Base-by-base conservation (phyloP, 2,329 filamentous ascomycete genomes). In the Bipolaris cookei region DNA sequence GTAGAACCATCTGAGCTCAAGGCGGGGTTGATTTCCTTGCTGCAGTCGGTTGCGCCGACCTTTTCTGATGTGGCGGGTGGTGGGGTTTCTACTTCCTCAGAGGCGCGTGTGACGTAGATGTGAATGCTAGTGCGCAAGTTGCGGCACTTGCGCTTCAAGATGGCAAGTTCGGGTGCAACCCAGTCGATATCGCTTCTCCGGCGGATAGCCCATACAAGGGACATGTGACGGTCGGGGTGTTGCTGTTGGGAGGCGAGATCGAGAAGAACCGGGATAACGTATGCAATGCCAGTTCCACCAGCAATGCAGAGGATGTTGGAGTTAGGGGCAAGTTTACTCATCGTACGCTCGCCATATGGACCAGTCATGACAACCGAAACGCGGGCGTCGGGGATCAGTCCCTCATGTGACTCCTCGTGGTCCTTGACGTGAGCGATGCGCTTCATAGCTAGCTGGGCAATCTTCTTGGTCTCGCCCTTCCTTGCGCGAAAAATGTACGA, bases 261-360 rank as follows among this genome's bases (percentile, higher is more conserved):
- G 1, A 73, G 66, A 6, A 76, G 65, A 8, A 76, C 66, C 11
- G 75, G 75, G 10, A 77, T 68, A n/a, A 72, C 68, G 59, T 75
- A 77, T 2, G 74, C 69, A 47, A 77, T 75, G 34, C 74, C 75
- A 2, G 75, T 76, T 8, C 75, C 75, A 21, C 75, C 75, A 11
- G 75, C 73, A 11, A 77, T 70, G 52, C 69, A 72, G 25, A 77
- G 65, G 45, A 76, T 51, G 52, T 77, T 77, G 3, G 68, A 63
- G 25, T 64, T 63, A 4, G 56, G 32, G 10, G 62, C 32, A 8
- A 73, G 63, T 13, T 65, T 59, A 38, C 57, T 61, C 35, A 70
- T 67, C 7, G 68, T 71, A 14, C 62, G 55, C 20, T 71, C 69
- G 41, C 75, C 75, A 45, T 77, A 76, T 0, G 74, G 73, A 0